phyloP scores from a whole-genome alignment of 345 rosid genomes.

The Populus simonii region DNA sequence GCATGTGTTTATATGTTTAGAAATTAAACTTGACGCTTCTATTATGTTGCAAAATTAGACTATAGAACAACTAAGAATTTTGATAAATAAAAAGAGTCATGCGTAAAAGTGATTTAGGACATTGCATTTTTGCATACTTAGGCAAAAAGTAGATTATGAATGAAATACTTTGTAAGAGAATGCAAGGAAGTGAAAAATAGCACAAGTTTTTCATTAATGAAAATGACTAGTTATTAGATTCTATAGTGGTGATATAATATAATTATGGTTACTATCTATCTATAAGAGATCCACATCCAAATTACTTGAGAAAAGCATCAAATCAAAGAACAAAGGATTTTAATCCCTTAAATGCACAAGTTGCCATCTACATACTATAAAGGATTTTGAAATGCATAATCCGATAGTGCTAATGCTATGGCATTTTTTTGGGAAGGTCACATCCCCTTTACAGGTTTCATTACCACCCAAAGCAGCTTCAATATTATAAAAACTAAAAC shows the following conservation, averaged over 20 bases:
- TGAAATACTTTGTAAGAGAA: no score
- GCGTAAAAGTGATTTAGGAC: no score
- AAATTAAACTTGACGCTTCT: not conserved
- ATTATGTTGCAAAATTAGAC: not conserved
- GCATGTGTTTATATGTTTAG: not conserved
- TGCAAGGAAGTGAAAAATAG: no score
- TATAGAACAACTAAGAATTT: not conserved
- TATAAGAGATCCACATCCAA: not conserved
- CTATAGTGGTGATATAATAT: no score
- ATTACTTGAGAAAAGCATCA: not conserved
- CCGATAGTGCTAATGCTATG: conserved; percentile 59
- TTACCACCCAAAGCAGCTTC: conserved; percentile 26
- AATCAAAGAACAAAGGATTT: no score
- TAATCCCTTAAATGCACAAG: conserved; percentile 33
- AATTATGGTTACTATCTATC: no score
- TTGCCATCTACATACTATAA: conserved; percentile 40
- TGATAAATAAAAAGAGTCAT: no score
- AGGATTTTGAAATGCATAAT: conserved; percentile 41
- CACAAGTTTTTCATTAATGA: no score
- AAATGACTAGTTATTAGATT: no score
- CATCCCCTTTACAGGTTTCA: conserved; percentile 34
- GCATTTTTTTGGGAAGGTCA: conserved; percentile 44
- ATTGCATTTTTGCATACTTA: no score
- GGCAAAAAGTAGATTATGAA: no score
- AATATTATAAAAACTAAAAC: conserved; percentile 32